These are phyloP conservation scores for Plectosphaerella cucumerina DNA, from an alignment of 2,329 filamentous ascomycete species.

Conservation along the genomic window DNA sequence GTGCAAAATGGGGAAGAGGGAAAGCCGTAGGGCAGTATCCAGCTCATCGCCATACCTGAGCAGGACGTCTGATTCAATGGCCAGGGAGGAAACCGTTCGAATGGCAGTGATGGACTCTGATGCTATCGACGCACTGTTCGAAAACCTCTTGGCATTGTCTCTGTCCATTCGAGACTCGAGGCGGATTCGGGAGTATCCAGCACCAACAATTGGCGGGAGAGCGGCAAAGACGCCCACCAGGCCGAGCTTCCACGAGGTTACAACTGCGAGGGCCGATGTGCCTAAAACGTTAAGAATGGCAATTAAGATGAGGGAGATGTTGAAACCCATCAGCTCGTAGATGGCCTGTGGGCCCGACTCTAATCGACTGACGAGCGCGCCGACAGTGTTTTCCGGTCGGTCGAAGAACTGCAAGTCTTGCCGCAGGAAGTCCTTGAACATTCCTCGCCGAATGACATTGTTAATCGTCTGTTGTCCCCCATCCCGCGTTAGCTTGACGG, in stretches of 20 bases:
- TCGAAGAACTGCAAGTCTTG: conserved; percentile 19
- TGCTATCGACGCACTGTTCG: conserved; percentile 11
- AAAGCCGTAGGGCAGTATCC: conserved; percentile 9
- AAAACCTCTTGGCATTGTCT: conserved; percentile 8
- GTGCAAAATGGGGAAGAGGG: conserved; percentile 16
- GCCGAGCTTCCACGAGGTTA: conserved; percentile 35
- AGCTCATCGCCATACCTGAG: conserved; percentile 26
- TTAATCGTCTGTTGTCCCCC: no score
- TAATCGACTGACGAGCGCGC: conserved; percentile 17
- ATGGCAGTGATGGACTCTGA: conserved; percentile 12
- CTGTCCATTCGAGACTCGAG: conserved; percentile 10
- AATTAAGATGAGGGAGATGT: conserved; percentile 12
- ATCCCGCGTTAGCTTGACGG: no score
- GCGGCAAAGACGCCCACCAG: conserved; percentile 23
- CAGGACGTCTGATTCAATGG: conserved; percentile 5
- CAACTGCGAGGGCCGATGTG: conserved; percentile 23
- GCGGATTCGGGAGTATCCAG: conserved; percentile 11
- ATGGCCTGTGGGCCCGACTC: conserved; percentile 15
- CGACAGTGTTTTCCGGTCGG: conserved; percentile 15
- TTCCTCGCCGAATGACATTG: background rate
- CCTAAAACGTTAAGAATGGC: conserved; percentile 12
- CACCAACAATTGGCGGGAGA: conserved; percentile 14
- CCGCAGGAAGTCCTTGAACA: conserved; percentile 17
- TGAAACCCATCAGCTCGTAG: conserved; percentile 13
- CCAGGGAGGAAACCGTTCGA: conserved; percentile 11